Evolutionary conservation across 192 early-diverging fungal genomes (phyloP).

Genomic region (Coemansia pectinata): DNA sequence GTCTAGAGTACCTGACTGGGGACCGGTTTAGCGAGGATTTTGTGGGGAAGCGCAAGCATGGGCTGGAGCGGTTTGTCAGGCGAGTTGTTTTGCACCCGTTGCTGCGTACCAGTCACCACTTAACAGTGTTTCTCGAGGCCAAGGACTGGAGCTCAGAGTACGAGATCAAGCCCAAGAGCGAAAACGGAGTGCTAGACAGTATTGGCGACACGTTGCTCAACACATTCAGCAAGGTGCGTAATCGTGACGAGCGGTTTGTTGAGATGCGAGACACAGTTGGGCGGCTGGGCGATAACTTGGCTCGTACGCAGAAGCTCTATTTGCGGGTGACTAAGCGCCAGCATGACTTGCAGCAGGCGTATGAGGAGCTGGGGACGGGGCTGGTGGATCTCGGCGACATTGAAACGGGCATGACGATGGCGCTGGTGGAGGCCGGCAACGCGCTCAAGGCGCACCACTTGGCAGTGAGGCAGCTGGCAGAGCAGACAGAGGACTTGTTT

Average conservation of each 20-base stretch:
- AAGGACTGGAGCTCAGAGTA: constrained; percentile 68
- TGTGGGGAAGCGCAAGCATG: constrained; percentile 72
- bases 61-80: constrained; percentile 83
- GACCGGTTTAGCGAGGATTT: constrained; percentile 93
- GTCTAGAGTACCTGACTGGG: constrained; percentile 93
- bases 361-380: constrained; percentile 76
- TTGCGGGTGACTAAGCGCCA: constrained; percentile 73
- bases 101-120: constrained; percentile 67
- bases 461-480: constrained; percentile 69
- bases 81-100: constrained; percentile 81
- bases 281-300: constrained; percentile 85
- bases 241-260: constrained; percentile 83
- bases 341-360: constrained; percentile 75
- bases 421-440: constrained; percentile 74
- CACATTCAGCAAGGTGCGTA: constrained; percentile 87
- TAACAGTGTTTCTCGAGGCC: constrained; percentile 83
- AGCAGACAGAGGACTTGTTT: constrained; percentile 58
- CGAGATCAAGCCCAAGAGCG: constrained; percentile 58
- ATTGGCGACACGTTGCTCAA: constrained; percentile 85
- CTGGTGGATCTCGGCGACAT: constrained; percentile 75
- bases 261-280: constrained; percentile 78
- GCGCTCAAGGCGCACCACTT: constrained; percentile 68
- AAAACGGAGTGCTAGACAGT: constrained; percentile 72
- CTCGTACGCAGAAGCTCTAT: constrained; percentile 83
- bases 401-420: constrained; percentile 82